Base-by-base conservation (phyloP, 257 asterid species). In the Datura wrightii region DNA sequence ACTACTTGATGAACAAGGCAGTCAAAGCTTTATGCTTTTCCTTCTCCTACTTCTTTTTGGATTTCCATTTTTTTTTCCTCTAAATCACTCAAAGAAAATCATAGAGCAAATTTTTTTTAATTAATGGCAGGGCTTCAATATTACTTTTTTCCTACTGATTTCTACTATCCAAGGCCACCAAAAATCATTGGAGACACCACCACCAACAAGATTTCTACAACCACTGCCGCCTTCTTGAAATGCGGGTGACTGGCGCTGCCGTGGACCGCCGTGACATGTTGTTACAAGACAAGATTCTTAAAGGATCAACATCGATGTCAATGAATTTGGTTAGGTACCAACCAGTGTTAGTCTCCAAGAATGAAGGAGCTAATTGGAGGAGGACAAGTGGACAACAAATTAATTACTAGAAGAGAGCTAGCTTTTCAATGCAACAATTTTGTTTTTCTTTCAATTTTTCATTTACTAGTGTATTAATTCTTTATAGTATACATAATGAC, bases 61-160 rank as follows among this genome's bases (percentile, higher is more conserved):
- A 48, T 1, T 48, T 48, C 24, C 62, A 16, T 3, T 18, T 18
- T 67, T 69, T 8, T 50, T 15, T 19, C 19, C 5, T 39, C 48
- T 15, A 82, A 48, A 34, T 48, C 41, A 82, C 39, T 36, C 37
- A 82, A 15, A 80, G 10, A 15, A 36, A 46, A 0, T 1, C 48
- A 24, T 48, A 46, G n/a, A 42, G 5, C 37, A 71, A 71, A 42
- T 34, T 41, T 70, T 37, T 8, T 54, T 18, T 60, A 18, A 72
- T 5, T 19, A 59, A 88, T 88, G 92, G 90, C 94, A 34, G 92
- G 93, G 80, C 91, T 91, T 90, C 92, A 88, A 78, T 91, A 91
- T 58, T 71, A 86, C 84, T 91, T 90, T 84, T 92, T 91, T 55
- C 96, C 96, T 0, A 92, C 93, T 1, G 96, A 92, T 91, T 92